These are phyloP conservation scores for Prunus mume DNA, from an alignment of 306 rosid genomes.

Conservation along the genomic window DNA sequence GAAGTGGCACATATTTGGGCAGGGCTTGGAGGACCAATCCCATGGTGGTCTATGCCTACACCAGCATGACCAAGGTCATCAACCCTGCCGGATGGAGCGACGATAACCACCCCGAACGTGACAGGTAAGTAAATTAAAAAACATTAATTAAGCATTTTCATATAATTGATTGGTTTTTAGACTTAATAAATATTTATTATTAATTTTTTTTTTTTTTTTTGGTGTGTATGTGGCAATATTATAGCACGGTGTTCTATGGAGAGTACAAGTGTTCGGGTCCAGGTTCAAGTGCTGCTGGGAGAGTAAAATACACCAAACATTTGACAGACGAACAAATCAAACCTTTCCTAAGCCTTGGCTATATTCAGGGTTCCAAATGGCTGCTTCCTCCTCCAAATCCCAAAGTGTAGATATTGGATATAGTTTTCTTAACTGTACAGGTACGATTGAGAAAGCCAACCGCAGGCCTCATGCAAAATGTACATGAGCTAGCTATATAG, in stretches of 20 bases:
- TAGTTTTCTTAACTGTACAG: too few species aligned
- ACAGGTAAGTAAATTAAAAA: conserved; percentile 7
- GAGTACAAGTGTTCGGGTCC: conserved; percentile 41
- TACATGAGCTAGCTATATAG: too few species aligned
- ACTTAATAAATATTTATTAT: neutral
- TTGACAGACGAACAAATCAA: conserved; percentile 16
- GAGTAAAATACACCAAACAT: conserved; percentile 21
- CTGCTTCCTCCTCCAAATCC: conserved; percentile 54
- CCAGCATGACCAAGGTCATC: conserved; percentile 25
- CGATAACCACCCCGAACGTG: conserved; percentile 10
- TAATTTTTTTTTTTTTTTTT: neutral
- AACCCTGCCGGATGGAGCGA: conserved; percentile 42
- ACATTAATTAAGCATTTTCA: neutral
- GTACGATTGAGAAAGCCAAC: too few species aligned
- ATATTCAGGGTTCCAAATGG: conserved; percentile 45
- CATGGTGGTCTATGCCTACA: conserved; percentile 43
- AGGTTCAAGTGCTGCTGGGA: neutral
- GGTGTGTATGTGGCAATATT: neutral
- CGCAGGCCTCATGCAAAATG: too few species aligned
- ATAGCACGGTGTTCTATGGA: conserved; percentile 39
- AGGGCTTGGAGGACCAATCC: conserved; percentile 54
- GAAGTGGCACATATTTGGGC: conserved; percentile 37
- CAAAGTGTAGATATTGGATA: neutral
- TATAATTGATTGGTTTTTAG: neutral
- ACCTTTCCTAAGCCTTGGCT: conserved; percentile 38